A percentile compares a stretch with the other conserved stretches of the same genome.
Conservation (phyloP, 163 green algal genomes). For the Trebouxiophyceae sp. region DNA sequence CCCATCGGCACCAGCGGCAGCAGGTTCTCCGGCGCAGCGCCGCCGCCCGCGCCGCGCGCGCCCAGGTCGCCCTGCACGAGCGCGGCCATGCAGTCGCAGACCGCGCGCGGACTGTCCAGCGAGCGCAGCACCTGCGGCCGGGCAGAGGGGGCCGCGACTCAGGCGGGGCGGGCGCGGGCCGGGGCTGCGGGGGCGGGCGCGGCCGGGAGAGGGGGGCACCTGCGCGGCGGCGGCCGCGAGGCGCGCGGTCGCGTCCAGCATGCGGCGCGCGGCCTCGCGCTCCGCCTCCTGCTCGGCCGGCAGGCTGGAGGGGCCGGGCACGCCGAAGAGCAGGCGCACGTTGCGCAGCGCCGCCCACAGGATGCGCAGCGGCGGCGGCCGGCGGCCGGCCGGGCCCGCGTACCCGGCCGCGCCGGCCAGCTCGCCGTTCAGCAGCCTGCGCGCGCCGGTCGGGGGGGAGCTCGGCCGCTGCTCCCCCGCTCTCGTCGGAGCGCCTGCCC, state of each 20-base stretch:
- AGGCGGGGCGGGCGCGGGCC: neutral
- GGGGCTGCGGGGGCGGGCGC: too few relatives aligned
- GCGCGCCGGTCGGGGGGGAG: too few relatives aligned
- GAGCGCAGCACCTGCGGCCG: conserved; percentile 17
- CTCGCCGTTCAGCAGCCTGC: neutral
- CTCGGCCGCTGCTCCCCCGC: too few relatives aligned
- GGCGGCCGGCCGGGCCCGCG: conserved; percentile 3
- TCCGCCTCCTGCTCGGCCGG: neutral
- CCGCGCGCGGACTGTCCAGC: conserved; percentile 23
- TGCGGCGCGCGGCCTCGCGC: neutral
- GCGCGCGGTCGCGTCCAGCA: neutral
- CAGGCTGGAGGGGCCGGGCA: neutral
- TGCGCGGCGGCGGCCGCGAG: conserved; percentile 5
- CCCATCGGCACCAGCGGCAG: conserved; percentile 39
- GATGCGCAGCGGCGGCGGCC: conserved; percentile 33
- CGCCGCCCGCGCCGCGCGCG: neutral
- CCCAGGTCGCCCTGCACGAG: conserved; percentile 33
- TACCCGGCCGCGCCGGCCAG: neutral
- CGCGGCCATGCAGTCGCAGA: conserved; percentile 31
- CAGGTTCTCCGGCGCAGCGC: conserved; percentile 19
- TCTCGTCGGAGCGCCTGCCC: too few relatives aligned
- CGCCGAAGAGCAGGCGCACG: conserved; percentile 37
- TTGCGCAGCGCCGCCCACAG: conserved; percentile 66
- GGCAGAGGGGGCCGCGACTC: conserved; percentile 13
- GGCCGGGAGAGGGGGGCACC: neutral